These are phyloP conservation scores for Nemania sp. DNA, from an alignment of 2,329 filamentous ascomycete species.

Conservation along the genomic window DNA sequence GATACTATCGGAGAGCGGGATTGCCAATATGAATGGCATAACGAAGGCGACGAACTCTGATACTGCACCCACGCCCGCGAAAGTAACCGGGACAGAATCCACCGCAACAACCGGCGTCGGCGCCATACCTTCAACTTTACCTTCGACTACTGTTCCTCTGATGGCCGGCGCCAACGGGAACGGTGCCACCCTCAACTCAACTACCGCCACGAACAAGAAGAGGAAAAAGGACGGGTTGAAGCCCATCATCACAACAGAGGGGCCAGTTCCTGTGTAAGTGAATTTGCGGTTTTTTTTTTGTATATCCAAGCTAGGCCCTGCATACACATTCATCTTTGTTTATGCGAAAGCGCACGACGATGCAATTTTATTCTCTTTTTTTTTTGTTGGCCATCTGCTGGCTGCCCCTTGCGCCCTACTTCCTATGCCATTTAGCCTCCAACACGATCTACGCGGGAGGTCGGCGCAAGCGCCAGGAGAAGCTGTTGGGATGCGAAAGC, in stretches of 20 bases:
- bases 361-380: too few species aligned
- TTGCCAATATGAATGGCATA: slow-evolving; percentile 34
- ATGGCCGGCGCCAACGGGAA: slow-evolving; percentile 42
- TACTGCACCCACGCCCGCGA: slow-evolving; percentile 8
- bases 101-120: slow-evolving; percentile 8
- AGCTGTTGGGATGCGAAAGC: background rate
- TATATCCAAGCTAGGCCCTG: background rate
- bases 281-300: slow-evolving; percentile 11
- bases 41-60: slow-evolving; percentile 28
- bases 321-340: background rate
- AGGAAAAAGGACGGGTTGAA: slow-evolving; percentile 74
- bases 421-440: too few species aligned
- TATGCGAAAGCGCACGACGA: slow-evolving; percentile 12
- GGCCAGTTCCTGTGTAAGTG: slow-evolving; percentile 45
- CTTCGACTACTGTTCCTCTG: slow-evolving; percentile 31
- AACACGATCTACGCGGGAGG: too few species aligned
- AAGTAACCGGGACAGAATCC: slow-evolving; percentile 10
- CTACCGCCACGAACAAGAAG: slow-evolving; percentile 60
- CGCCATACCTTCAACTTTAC: slow-evolving; percentile 14
- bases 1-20: slow-evolving; percentile 5
- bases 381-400: too few species aligned
- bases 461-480: too few species aligned
- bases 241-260: slow-evolving; percentile 75
- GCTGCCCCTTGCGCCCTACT: background rate
- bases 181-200: slow-evolving; percentile 28